phyloP scores from a whole-genome alignment of 768 basidiomycete genomes.

The Panaeolus papilionaceus region DNA sequence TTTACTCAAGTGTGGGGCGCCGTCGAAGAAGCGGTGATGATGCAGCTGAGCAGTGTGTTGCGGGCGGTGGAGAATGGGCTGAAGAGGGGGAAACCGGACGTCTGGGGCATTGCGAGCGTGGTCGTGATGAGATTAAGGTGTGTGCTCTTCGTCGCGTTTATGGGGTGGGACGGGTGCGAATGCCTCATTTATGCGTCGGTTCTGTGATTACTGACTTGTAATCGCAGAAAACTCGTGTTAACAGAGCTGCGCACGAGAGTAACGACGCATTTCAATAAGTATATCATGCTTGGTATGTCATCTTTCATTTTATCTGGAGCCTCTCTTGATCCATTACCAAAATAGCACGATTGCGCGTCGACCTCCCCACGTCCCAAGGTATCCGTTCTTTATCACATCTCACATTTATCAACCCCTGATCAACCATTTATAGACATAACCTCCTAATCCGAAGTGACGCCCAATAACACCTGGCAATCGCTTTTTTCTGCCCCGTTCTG shows the following conservation, averaged over 20 bases:
- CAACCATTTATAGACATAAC: slow-evolving; percentile 23
- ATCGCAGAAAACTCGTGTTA: slow-evolving; percentile 18
- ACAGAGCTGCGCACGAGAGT: slow-evolving; percentile 27
- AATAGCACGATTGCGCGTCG: slow-evolving; percentile 28
- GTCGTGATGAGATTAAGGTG: slow-evolving; percentile 26
- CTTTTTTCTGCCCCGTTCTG: slow-evolving; percentile 25
- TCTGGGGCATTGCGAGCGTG: slow-evolving; percentile 26
- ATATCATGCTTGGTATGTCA: slow-evolving; percentile 33
- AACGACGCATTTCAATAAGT: slow-evolving; percentile 32
- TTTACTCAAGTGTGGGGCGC: slow-evolving; percentile 32
- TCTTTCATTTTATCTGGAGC: background rate
- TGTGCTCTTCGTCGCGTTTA: slow-evolving; percentile 23
- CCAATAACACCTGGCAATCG: slow-evolving; percentile 32
- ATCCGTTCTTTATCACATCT: background rate
- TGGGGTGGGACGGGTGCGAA: slow-evolving; percentile 31
- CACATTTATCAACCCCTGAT: slow-evolving; percentile 6
- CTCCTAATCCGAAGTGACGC: slow-evolving; percentile 25
- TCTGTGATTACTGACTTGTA: no score
- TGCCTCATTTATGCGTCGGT: no score
- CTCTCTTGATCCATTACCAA: background rate
- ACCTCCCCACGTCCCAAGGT: slow-evolving; percentile 35
- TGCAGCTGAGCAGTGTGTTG: slow-evolving; percentile 25
- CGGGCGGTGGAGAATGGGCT: slow-evolving; percentile 26
- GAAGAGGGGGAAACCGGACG: slow-evolving; percentile 25
- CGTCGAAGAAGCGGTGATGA: slow-evolving; percentile 31